Percentiles rank a stretch among this genome's conserved stretches.
phyloP scores from a whole-genome alignment of 2,329 filamentous ascomycete genomes.

The Aspergillus fumigatiaffinis region DNA sequence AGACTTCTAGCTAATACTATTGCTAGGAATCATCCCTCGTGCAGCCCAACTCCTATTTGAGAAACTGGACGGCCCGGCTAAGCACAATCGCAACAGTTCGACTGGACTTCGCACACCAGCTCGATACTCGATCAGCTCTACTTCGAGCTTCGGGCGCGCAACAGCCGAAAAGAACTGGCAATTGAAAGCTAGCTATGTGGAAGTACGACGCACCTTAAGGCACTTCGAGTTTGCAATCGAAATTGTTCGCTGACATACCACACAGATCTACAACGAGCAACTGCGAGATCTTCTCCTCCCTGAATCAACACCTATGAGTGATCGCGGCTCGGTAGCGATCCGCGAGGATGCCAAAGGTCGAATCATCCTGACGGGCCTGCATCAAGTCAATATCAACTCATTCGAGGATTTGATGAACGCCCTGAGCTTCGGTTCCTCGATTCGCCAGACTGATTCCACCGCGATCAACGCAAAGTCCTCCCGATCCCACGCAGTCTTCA shows the following conservation, averaged over 20 bases:
- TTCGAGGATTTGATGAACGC: constrained; percentile 87
- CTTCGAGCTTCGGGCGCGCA: constrained; percentile 45
- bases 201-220: constrained; percentile 40
- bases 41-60: constrained; percentile 86
- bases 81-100: constrained; percentile 60
- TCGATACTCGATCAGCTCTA: constrained; percentile 64
- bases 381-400: constrained; percentile 82
- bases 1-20: not conserved
- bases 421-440: constrained; percentile 85
- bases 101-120: constrained; percentile 76
- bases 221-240: not conserved
- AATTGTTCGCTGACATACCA: constrained; percentile 1
- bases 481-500: constrained; percentile 95
- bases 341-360: constrained; percentile 92
- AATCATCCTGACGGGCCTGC: constrained; percentile 86
- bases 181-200: constrained; percentile 87
- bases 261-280: constrained; percentile 93
- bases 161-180: constrained; percentile 74
- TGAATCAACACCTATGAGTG: constrained; percentile 63
- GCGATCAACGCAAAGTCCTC: constrained; percentile 98
- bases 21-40: constrained; percentile 83
- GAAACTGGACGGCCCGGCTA: constrained; percentile 62
- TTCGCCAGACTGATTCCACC: constrained; percentile 94
- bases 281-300: constrained; percentile 83
- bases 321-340: constrained; percentile 79